Conservation (phyloP, 2,329 filamentous ascomycete species). For the Apiospora koreana region DNA sequence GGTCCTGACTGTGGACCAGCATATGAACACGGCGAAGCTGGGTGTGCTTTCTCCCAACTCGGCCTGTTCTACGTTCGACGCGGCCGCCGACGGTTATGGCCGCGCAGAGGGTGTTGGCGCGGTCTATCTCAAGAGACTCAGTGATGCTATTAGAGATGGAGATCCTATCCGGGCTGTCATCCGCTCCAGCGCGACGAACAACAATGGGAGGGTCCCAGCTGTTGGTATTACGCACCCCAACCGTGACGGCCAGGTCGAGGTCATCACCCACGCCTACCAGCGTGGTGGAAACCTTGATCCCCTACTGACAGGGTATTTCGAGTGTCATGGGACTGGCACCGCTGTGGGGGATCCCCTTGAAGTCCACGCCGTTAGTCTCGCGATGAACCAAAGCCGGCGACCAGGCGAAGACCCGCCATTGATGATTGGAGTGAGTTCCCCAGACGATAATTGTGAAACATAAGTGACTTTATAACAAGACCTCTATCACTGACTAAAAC, state of each 20-base stretch:
- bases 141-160: constrained; percentile 22
- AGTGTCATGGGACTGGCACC: constrained; percentile 29
- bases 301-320: constrained; percentile 23
- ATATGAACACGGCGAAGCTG: constrained; percentile 31
- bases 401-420: background rate
- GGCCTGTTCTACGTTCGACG: constrained; percentile 31
- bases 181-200: constrained; percentile 24
- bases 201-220: constrained; percentile 23
- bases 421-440: background rate
- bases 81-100: constrained; percentile 29
- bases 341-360: constrained; percentile 28
- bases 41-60: constrained; percentile 35
- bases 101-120: constrained; percentile 24
- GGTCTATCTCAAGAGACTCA: constrained; percentile 21
- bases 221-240: constrained; percentile 29
- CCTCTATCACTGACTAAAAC: background rate
- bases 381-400: constrained; percentile 13
- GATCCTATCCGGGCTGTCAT: constrained; percentile 28
- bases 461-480: background rate
- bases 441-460: background rate
- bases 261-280: constrained; percentile 20
- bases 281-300: constrained; percentile 15
- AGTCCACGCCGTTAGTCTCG: constrained; percentile 15
- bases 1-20: constrained; percentile 31
- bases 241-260: constrained; percentile 19